Conservation (phyloP, 768 basidiomycete species). For the Zangia roseola region DNA sequence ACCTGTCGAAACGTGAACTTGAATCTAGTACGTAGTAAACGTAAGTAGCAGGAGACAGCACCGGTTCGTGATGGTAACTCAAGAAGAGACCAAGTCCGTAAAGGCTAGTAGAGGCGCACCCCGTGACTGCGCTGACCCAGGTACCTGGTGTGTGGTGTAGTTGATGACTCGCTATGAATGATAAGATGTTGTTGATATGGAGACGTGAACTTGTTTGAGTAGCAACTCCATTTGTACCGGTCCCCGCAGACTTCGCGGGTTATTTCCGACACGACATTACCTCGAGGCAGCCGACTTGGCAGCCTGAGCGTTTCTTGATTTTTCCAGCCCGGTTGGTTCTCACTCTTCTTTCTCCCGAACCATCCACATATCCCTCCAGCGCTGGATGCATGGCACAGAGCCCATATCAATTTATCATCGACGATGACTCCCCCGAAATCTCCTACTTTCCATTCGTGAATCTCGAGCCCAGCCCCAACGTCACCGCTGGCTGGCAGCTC, state of each 20-base stretch:
- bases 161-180: no score
- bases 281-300: slow-evolving; percentile 30
- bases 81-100: neutral
- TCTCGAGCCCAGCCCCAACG: slow-evolving; percentile 47
- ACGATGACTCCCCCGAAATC: slow-evolving; percentile 67
- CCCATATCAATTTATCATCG: slow-evolving; percentile 44
- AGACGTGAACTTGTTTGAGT: no score
- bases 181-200: slow-evolving; percentile 22
- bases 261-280: slow-evolving; percentile 27
- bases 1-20: no score
- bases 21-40: no score
- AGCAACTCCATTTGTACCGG: neutral
- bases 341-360: slow-evolving; percentile 8
- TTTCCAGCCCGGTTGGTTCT: slow-evolving; percentile 9
- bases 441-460: slow-evolving; percentile 61
- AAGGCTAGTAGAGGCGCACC: neutral
- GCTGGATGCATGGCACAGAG: slow-evolving; percentile 35
- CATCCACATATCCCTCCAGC: slow-evolving; percentile 7
- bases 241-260: slow-evolving; percentile 7
- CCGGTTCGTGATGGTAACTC: slow-evolving; percentile 24
- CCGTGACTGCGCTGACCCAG: no score
- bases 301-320: slow-evolving; percentile 19
- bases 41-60: slow-evolving; percentile 11
- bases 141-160: no score
- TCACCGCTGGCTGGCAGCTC: slow-evolving; percentile 66